Conservation (phyloP, 495 filamentous ascomycete species). For the Extremus antarcticus region DNA sequence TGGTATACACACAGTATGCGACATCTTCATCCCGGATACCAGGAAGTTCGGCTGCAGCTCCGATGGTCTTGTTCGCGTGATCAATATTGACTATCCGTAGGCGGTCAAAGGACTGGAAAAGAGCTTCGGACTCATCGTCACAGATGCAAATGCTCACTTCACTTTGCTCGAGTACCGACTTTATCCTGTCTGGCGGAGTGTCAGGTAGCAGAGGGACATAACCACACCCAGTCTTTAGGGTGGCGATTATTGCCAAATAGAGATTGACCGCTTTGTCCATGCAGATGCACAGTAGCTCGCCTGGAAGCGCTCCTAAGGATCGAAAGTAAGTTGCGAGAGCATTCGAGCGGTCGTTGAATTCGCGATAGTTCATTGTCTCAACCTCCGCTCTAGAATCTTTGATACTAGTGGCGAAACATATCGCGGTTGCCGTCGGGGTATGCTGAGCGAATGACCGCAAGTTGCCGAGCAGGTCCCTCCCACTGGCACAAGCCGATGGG, state of each 20-base stretch:
- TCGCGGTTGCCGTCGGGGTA: conserved; percentile 43
- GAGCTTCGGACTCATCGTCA: conserved; percentile 1
- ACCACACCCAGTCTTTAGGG: conserved; percentile 60
- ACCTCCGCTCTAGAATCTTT: conserved; percentile 21
- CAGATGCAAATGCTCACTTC: conserved; percentile 38
- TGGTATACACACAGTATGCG: conserved; percentile 52
- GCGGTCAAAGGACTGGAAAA: background rate
- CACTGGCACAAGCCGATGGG: conserved; percentile 15
- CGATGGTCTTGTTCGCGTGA: too few species aligned
- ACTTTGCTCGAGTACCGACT: conserved; percentile 44
- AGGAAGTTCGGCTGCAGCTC: background rate
- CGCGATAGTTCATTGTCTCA: conserved; percentile 45
- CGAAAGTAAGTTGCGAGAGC: conserved; percentile 49
- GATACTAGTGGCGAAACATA: conserved; percentile 47
- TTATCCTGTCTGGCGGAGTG: conserved; percentile 46
- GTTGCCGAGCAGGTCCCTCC: conserved; percentile 33
- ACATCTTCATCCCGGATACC: conserved; percentile 2
- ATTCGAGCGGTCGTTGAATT: conserved; percentile 54
- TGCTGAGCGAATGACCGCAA: conserved; percentile 42
- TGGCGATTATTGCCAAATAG: conserved; percentile 60
- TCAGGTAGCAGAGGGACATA: conserved; percentile 60
- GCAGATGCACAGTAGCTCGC: conserved; percentile 51
- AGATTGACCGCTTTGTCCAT: conserved; percentile 60
- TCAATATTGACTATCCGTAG: background rate
- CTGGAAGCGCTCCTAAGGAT: conserved; percentile 33